Conservation (phyloP, 495 filamentous ascomycete species). For the Symbiotaphrina buchneri region DNA sequence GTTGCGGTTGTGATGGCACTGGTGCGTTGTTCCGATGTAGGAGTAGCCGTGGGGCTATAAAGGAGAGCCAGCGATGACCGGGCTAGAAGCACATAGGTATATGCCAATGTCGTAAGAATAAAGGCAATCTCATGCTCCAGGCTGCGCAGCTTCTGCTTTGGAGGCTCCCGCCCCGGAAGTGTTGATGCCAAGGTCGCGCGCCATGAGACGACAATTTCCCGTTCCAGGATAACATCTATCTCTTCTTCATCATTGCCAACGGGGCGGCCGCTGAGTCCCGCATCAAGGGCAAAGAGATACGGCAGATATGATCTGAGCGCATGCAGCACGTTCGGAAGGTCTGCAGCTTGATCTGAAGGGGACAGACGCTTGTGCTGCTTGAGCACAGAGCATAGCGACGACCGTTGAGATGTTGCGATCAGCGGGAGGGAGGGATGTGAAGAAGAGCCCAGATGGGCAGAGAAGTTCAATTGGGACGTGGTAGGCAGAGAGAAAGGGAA, state of each 20-base stretch:
- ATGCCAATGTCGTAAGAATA: conserved; percentile 50
- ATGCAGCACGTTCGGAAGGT: conserved; percentile 42
- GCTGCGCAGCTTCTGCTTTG: conserved; percentile 43
- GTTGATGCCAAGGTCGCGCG: conserved; percentile 48
- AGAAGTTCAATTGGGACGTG: conserved; percentile 62
- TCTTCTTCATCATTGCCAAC: conserved; percentile 7
- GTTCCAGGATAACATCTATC: conserved; percentile 38
- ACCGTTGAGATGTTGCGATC: conserved; percentile 52
- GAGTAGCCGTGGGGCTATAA: conserved; percentile 1
- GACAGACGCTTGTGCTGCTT: conserved; percentile 68
- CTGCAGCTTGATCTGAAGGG: conserved; percentile 33
- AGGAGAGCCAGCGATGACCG: conserved; percentile 25
- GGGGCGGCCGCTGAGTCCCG: conserved; percentile 29
- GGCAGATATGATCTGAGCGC: conserved; percentile 54
- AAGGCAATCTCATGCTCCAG: conserved; percentile 73
- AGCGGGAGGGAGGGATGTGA: conserved; percentile 71
- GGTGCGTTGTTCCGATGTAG: conserved; percentile 32
- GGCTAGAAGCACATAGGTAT: conserved; percentile 46
- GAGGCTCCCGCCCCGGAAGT: conserved; percentile 30
- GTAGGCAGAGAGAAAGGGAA: conserved; percentile 69
- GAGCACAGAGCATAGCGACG: conserved; percentile 49
- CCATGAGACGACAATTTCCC: conserved; percentile 52
- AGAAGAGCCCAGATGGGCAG: conserved; percentile 32
- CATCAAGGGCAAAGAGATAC: conserved; percentile 51
- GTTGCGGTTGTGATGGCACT: conserved; percentile 53